These are phyloP conservation scores for Rhipidocladum racemiflorum DNA, from an alignment of 176 grass and related monocot genomes.

Conservation along the genomic window DNA sequence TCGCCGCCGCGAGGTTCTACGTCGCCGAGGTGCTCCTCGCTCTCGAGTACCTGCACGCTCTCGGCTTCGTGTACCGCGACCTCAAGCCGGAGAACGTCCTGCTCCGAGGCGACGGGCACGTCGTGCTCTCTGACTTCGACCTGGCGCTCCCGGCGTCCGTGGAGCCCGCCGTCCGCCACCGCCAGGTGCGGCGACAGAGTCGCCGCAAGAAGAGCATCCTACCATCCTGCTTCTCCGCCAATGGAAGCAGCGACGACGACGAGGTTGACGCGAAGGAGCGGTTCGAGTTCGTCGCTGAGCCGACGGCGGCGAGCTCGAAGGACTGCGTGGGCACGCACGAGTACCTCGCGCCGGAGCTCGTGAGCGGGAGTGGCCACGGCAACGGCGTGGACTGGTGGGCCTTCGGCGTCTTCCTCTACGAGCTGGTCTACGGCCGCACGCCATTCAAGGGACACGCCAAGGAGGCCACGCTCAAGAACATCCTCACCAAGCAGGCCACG, in stretches of 20 bases:
- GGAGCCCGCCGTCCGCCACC: constrained; percentile 54
- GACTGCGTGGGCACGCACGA: constrained; percentile 93
- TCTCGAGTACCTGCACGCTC: constrained; percentile 88
- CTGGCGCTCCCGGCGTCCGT: constrained; percentile 68
- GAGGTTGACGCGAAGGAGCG: constrained; percentile 30
- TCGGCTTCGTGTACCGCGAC: constrained; percentile 90
- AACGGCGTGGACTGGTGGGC: constrained; percentile 98
- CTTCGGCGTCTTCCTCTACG: constrained; percentile 88
- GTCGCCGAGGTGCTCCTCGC: constrained; percentile 79
- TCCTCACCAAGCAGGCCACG: constrained; percentile 62
- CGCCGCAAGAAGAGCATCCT: constrained; percentile 8
- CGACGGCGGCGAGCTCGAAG: constrained; percentile 62
- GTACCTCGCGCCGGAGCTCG: constrained; percentile 87
- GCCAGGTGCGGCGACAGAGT: constrained; percentile 34
- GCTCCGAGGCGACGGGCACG: constrained; percentile 71
- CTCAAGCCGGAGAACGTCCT: constrained; percentile 97
- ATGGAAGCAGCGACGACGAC: background rate
- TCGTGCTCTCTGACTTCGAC: constrained; percentile 92
- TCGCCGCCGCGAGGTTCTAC: constrained; percentile 73
- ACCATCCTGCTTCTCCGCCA: constrained; percentile 33
- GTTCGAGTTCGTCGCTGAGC: constrained; percentile 89
- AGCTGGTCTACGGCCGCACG: constrained; percentile 84
- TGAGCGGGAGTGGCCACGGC: constrained; percentile 65
- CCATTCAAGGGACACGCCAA: constrained; percentile 86
- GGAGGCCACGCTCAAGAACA: constrained; percentile 81